Base-by-base conservation (phyloP, 257 asterid species). In the Nemophila menziesii region DNA sequence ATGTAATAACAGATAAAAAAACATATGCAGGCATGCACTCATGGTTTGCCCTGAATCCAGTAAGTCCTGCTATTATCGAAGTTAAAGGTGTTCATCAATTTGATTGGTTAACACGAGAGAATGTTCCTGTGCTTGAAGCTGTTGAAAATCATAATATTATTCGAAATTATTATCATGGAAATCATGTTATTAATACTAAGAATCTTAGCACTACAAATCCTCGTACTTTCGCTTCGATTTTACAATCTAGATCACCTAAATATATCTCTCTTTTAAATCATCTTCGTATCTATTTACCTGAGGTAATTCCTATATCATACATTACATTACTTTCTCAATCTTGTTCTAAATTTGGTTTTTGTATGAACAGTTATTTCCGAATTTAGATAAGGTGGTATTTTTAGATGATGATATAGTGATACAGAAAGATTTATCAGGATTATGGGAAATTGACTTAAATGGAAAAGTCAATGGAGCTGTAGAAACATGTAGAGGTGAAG, bases 401-500 rank as follows among this genome's bases (percentile, higher is more conserved):
- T 68, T 90, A 53, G 99, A 90, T 57, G 99, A 90, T 54, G 99
- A 90, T 66, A 66, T 90, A 51, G 99, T 90, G 38, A 71, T 90
- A 61, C 98, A 90, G 60, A 84, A 70, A 34, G 98, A 90, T 71
- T 43, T 90, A 54, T 75, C 94, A 65, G 94, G 85, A 44, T 90
- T 90, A 40, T 90, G 93, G 93, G 79, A 84, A 9, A 77, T 90
- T 58, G 70, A 90, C 59, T 94, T 90, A 39, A 45, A 57, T 16
- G 98, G 96, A 49, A 89, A 84, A 63, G 93, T 84, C 54, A 89
- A 89, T 48, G 98, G 98, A 54, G 98, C 98, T 79, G 98, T 90
- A 39, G 98, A 84, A 69, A 90, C 98, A 46, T 90, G 98, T 67
- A 84, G 73, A 74, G 98, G 98, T 56, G 93, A 80, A 37, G 98